phyloP scores from a whole-genome alignment of 2,329 filamentous ascomycete genomes.

The Cordyceps cateniannulata region DNA sequence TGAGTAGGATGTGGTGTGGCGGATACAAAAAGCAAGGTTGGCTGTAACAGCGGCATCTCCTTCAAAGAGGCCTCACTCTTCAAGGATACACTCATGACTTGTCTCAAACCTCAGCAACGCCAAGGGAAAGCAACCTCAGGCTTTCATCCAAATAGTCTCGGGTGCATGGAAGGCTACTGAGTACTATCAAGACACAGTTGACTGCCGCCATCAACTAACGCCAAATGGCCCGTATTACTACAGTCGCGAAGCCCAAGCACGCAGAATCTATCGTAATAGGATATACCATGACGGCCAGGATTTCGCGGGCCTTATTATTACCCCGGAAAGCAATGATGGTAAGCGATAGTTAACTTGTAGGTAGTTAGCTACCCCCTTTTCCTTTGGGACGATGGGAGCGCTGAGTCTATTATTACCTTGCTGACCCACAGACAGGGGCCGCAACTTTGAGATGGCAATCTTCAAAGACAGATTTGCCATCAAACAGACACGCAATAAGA shows the following conservation, averaged over 20 bases:
- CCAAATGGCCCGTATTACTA: not conserved
- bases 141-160: not conserved
- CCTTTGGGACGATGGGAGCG: not conserved
- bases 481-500: too few species aligned
- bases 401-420: constrained; percentile 4
- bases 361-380: not conserved
- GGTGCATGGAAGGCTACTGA: not conserved
- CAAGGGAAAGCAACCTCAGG: not conserved
- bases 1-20: too few species aligned
- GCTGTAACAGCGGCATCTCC: not conserved
- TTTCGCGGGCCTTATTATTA: not conserved
- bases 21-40: not conserved
- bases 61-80: not conserved
- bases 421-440: not conserved
- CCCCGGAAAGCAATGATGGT: not conserved
- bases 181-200: too few species aligned
- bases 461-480: not conserved
- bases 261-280: not conserved
- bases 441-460: not conserved
- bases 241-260: not conserved
- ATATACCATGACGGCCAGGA: not conserved
- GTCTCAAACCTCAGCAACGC: not conserved
- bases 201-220: not conserved
- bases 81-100: not conserved
- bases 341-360: too few species aligned